Percentiles rank a stretch among this genome's conserved stretches.
Conservation (phyloP, 2,329 filamentous ascomycete species). For the Sporothrix inflata region DNA sequence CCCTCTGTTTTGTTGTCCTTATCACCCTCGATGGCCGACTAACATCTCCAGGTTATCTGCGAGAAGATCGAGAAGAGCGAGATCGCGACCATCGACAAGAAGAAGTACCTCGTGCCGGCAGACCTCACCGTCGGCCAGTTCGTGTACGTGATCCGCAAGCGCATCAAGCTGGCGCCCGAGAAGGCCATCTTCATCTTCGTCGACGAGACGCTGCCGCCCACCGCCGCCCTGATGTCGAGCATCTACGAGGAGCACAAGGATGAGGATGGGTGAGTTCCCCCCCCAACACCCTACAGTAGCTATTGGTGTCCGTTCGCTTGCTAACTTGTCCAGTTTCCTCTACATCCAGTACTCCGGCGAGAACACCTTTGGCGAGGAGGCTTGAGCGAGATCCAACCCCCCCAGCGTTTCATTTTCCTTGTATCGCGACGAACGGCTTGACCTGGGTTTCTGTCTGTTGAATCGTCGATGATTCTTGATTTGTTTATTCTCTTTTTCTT, state of each 20-base stretch:
- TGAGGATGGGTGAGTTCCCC: constrained; percentile 62
- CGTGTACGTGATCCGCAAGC: constrained; percentile 99
- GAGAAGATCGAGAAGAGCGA: constrained; percentile 99
- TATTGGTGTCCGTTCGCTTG: too few species aligned
- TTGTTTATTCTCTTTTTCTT: neutral
- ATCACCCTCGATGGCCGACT: too few species aligned
- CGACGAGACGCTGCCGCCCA: constrained; percentile 94
- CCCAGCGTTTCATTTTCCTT: neutral
- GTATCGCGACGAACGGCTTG: constrained; percentile 12
- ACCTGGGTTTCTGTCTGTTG: constrained; percentile 1
- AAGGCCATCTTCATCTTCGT: constrained; percentile 99
- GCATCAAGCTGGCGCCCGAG: constrained; percentile 98
- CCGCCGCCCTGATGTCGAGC: constrained; percentile 96
- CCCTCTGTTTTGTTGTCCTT: too few species aligned
- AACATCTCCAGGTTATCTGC: constrained; percentile 79
- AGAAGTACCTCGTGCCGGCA: constrained; percentile 98
- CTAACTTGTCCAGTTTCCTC: constrained; percentile 67
- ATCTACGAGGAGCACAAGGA: constrained; percentile 99
- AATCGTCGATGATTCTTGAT: neutral
- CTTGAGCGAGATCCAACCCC: constrained; percentile 15
- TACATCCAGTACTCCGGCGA: constrained; percentile 99
- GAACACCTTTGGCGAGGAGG: constrained; percentile 83
- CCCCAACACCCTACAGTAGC: constrained; percentile 3
- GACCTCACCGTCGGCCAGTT: constrained; percentile 98
- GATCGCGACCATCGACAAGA: constrained; percentile 99